Base-by-base conservation (phyloP, 805 yeast species). In the Phaffomyces opuntiae region DNA sequence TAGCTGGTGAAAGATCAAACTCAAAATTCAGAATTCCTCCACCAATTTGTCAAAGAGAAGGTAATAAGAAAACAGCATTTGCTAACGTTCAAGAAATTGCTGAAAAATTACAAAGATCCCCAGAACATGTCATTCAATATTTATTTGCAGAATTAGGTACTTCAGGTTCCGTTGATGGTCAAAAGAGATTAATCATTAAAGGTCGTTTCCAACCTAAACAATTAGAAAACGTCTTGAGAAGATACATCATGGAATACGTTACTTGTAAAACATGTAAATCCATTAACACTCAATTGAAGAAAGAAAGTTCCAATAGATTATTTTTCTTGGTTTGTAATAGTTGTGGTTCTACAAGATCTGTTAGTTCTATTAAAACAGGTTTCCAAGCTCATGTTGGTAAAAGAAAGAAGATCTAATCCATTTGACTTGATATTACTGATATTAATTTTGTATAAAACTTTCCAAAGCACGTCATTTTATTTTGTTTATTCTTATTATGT, bases 111-210 rank as follows among this genome's bases (percentile, higher is more conserved):
- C 97, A 93, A 69, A 83, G 99, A 73, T 86, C 89, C 45, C 93
- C 96, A 56, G 99, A 93, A 63, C 99, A 93, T 71, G 81, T 93
- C 54, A 93, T 93, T 67, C 96, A 89, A 73, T 93, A 85, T 70
- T 71, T 93, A 69, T 93, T 93, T 70, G 97, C 98, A 1, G 99
- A 93, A 73, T 77, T 93, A 78, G 99, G 99, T 82, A 93, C 99
- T 19, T 88, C 98, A 2, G 99, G 99, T 64, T 90, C 97, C 46
- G 91, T 93, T 50, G 99, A 93, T 70, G 99, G 98, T 67, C 91
- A 87, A 68, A 87, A 89, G 75, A 84, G 99, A 70, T 80, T 93
- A 66, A 89, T 93, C 53, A 91, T 93, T 67, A 93, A 88, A 75
- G 99, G 99, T 75, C 87, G 95, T 69, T 93, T 89, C 77, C 95